These are phyloP conservation scores for Phialemonium atrogriseum DNA, from an alignment of 2,329 filamentous ascomycete genomes.

Conservation along the genomic window DNA sequence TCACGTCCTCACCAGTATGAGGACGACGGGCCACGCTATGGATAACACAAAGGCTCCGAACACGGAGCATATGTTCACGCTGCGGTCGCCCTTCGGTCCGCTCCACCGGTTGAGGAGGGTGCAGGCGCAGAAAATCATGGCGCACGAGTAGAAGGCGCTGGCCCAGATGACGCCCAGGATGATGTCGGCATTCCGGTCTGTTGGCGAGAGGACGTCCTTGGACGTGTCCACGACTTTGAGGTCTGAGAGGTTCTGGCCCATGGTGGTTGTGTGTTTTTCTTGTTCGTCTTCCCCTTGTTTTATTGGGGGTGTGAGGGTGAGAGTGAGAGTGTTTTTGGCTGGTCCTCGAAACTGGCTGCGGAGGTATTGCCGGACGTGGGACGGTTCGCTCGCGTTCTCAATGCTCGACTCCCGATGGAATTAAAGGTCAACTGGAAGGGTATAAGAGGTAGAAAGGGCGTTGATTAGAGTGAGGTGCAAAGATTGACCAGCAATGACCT, in stretches of 20 bases:
- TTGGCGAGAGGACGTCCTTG: constrained; percentile 18
- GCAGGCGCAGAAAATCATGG: constrained; percentile 33
- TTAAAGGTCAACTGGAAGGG: too few species aligned
- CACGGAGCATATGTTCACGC: constrained; percentile 10
- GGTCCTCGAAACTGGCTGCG: too few species aligned
- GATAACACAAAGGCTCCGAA: constrained; percentile 16
- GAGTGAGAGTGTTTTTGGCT: too few species aligned
- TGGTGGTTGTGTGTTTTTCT: constrained; percentile 19
- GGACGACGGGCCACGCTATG: constrained; percentile 14
- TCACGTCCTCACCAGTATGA: too few species aligned
- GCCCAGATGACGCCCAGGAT: constrained; percentile 26
- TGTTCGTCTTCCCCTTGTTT: too few species aligned
- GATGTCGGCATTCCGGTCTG: constrained; percentile 22
- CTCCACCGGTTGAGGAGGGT: constrained; percentile 34
- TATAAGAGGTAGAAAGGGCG: too few species aligned
- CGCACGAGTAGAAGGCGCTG: constrained; percentile 25
- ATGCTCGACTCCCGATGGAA: too few species aligned
- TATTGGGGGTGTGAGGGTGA: too few species aligned
- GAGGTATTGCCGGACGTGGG: too few species aligned
- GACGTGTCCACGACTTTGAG: constrained; percentile 28
- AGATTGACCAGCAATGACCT: too few species aligned
- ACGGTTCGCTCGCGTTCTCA: too few species aligned
- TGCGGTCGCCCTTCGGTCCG: constrained; percentile 24
- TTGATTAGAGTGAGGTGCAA: too few species aligned
- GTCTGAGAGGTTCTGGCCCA: constrained; percentile 32